These are phyloP conservation scores for Lasiosphaeria ovina DNA, from an alignment of 495 filamentous ascomycete species.

Conservation along the genomic window DNA sequence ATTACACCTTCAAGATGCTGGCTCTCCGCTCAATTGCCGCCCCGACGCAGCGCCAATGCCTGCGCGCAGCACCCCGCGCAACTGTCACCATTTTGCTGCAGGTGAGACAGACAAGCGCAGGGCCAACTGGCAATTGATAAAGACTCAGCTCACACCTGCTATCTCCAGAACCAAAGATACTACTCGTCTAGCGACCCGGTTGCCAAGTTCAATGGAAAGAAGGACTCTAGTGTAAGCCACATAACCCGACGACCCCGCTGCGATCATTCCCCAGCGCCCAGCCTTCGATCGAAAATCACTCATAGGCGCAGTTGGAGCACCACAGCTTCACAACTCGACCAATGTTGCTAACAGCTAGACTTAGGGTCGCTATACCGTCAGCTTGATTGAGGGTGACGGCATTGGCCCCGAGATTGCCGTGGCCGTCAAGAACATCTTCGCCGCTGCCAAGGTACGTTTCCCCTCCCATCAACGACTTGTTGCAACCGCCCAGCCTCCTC, in stretches of 20 bases:
- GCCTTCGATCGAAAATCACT: constrained; percentile 42
- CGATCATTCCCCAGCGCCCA: constrained; percentile 10
- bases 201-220: constrained; percentile 87
- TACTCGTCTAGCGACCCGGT: constrained; percentile 65
- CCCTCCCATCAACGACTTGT: constrained; percentile 20
- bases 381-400: constrained; percentile 96
- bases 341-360: constrained; percentile 17
- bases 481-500: constrained; percentile 10
- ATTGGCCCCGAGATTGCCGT: constrained; percentile 97
- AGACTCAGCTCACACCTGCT: constrained; percentile 17
- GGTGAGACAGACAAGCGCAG: constrained; percentile 35
- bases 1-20: constrained; percentile 43
- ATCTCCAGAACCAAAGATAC: constrained; percentile 42
- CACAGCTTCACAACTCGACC: constrained; percentile 2
- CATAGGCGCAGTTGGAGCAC: constrained; percentile 25
- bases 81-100: constrained; percentile 44
- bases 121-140: constrained; percentile 6
- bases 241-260: constrained; percentile 4
- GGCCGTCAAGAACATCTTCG: constrained; percentile 96
- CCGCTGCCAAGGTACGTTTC: constrained; percentile 77
- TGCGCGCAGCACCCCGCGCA: constrained; percentile 45
- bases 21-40: constrained; percentile 50
- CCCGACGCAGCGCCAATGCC: constrained; percentile 51
- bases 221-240: constrained; percentile 75
- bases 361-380: constrained; percentile 92